These are phyloP conservation scores for Remersonia thermophila DNA, from an alignment of 2,329 filamentous ascomycete species.

Conservation along the genomic window DNA sequence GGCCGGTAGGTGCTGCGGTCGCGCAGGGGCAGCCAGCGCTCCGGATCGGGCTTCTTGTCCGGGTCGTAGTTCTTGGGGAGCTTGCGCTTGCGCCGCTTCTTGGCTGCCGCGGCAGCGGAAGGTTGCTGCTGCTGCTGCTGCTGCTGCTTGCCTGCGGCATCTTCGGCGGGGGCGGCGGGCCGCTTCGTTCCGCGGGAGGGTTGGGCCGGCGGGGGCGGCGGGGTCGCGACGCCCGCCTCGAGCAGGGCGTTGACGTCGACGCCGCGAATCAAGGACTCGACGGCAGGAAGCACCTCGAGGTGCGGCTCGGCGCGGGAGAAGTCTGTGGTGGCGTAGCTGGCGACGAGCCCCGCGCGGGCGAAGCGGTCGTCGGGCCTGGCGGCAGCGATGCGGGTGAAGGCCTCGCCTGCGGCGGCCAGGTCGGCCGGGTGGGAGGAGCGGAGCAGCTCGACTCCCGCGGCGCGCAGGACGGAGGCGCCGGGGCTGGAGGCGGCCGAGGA, in stretches of 20 bases:
- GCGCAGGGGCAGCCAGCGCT: constrained; percentile 83
- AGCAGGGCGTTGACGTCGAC: constrained; percentile 53
- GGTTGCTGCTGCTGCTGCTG: constrained; percentile 14
- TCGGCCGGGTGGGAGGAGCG: constrained; percentile 60
- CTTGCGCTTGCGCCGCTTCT: constrained; percentile 44
- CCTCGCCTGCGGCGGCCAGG: constrained; percentile 56
- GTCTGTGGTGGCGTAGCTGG: constrained; percentile 57
- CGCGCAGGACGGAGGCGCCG: constrained; percentile 57
- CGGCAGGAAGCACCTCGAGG: constrained; percentile 44
- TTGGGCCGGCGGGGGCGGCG: constrained; percentile 25
- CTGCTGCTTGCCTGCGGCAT: constrained; percentile 25
- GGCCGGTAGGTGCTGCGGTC: constrained; percentile 82
- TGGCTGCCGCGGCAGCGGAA: constrained; percentile 21
- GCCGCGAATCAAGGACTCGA: constrained; percentile 47
- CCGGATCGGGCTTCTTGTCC: constrained; percentile 70
- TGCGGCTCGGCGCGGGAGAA: constrained; percentile 43
- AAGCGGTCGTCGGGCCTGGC: constrained; percentile 55
- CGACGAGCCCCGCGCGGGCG: constrained; percentile 73
- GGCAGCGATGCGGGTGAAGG: constrained; percentile 61
- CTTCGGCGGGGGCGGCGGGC: constrained; percentile 24
- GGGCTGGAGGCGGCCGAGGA: constrained; percentile 8
- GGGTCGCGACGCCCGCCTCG: constrained; percentile 48
- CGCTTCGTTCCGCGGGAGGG: constrained; percentile 32
- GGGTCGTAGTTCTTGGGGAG: constrained; percentile 65
- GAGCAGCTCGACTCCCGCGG: constrained; percentile 73